phyloP scores from a whole-genome alignment of 2,329 filamentous ascomycete species.

The Penicillium hordei region DNA sequence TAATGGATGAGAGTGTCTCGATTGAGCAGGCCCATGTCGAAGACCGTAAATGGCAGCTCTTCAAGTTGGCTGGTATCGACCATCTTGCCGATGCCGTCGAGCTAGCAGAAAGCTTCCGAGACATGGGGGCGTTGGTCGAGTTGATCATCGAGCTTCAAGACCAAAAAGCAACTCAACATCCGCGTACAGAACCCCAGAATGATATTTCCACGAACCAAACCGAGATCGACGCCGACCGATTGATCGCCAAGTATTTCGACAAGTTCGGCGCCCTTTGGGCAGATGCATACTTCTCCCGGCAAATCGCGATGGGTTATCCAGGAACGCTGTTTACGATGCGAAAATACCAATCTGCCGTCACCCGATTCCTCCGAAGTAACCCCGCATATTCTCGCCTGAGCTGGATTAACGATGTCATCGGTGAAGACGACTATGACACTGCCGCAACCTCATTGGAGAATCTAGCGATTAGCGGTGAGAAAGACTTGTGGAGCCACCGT shows the following conservation, averaged over 20 bases:
- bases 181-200: conserved; percentile 15
- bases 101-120: conserved; percentile 62
- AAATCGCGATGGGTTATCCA: conserved; percentile 67
- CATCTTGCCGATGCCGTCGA: conserved; percentile 58
- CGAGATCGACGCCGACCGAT: conserved; percentile 37
- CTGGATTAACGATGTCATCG: conserved; percentile 91
- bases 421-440: conserved; percentile 70
- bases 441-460: conserved; percentile 70
- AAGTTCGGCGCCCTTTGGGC: conserved; percentile 55
- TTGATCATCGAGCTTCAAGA: conserved; percentile 45
- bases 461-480: conserved; percentile 69
- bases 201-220: conserved; percentile 19
- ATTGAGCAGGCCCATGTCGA: conserved; percentile 47
- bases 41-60: conserved; percentile 49
- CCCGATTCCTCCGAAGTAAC: conserved; percentile 72
- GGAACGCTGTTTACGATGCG: conserved; percentile 66
- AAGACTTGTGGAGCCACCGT: conserved; percentile 87
- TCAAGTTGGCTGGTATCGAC: conserved; percentile 51
- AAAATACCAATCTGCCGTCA: conserved; percentile 71
- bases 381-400: conserved; percentile 73
- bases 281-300: conserved; percentile 73
- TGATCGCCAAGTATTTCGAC: conserved; percentile 49
- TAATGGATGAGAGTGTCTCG: conserved; percentile 49
- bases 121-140: conserved; percentile 63
- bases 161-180: conserved; percentile 32